Percentiles rank a stretch among this genome's conserved stretches.
Conservation (phyloP, 2,329 filamentous ascomycete genomes). For the Pseudocercospora crystallina region DNA sequence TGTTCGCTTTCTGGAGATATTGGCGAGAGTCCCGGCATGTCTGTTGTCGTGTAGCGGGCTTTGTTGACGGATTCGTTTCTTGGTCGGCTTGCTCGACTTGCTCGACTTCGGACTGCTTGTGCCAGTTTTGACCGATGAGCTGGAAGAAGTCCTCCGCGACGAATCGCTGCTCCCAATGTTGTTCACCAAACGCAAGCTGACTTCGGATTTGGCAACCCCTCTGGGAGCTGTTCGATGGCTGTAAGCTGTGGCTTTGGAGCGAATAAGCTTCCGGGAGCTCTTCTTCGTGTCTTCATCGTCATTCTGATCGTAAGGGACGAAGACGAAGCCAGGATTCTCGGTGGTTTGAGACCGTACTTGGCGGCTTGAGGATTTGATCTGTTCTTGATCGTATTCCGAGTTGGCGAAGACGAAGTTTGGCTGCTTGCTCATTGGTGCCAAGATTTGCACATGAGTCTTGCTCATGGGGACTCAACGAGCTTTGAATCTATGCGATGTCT, state of each 20-base stretch:
- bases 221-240: conserved; percentile 21
- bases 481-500: neutral
- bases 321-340: conserved; percentile 19
- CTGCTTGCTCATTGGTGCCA: conserved; percentile 8
- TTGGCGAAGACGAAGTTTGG: conserved; percentile 22
- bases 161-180: conserved; percentile 7
- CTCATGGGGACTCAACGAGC: neutral
- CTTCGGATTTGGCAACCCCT: conserved; percentile 15
- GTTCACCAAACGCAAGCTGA: conserved; percentile 7
- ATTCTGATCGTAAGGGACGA: conserved; percentile 18
- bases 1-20: conserved; percentile 11
- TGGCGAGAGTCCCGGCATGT: neutral
- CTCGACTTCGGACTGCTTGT: too few species aligned
- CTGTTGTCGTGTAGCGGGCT: too few species aligned
- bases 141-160: neutral
- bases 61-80: too few species aligned
- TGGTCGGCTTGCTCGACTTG: too few species aligned
- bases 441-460: neutral
- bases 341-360: conserved; percentile 12
- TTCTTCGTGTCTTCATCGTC: conserved; percentile 16
- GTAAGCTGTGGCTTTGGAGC: conserved; percentile 23
- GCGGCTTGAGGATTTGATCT: conserved; percentile 9
- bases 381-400: conserved; percentile 19
- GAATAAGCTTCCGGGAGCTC: conserved; percentile 16
- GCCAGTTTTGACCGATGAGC: neutral